Percentiles rank a stretch among this genome's conserved stretches.
Conservation (phyloP, 345 rosid genomes). For the Bruguiera gymnorhiza region DNA sequence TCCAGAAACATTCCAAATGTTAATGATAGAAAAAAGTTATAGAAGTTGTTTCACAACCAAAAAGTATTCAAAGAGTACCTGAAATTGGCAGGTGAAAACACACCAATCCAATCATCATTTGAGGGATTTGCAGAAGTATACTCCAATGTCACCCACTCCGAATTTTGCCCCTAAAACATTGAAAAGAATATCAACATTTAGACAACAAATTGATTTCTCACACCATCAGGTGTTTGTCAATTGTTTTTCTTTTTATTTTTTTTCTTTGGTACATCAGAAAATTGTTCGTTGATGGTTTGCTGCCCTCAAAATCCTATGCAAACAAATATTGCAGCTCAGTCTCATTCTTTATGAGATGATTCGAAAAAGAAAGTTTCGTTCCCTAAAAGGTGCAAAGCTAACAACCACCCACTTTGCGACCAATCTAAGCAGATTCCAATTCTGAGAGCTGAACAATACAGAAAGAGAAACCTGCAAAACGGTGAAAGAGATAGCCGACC, state of each 20-base stretch:
- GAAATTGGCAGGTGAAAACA: constrained; percentile 73
- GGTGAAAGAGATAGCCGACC: constrained; percentile 25
- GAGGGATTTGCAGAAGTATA: constrained; percentile 49
- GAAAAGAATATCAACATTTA: background rate
- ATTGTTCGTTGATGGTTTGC: too few relatives aligned
- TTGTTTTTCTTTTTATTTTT: background rate
- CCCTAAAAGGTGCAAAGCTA: background rate
- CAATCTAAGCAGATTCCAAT: background rate
- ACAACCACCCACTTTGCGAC: background rate
- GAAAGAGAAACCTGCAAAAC: background rate
- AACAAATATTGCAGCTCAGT: background rate
- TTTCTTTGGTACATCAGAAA: too few relatives aligned
- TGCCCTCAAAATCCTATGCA: background rate
- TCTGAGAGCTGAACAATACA: background rate
- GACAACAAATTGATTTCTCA: background rate
- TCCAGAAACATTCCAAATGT: background rate
- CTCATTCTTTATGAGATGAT: background rate
- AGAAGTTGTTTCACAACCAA: background rate
- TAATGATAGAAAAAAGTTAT: background rate
- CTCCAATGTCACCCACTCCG: constrained; percentile 51
- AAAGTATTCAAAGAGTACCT: constrained; percentile 33
- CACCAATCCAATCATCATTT: constrained; percentile 72
- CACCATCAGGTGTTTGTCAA: background rate
- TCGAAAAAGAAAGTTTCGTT: too few relatives aligned
- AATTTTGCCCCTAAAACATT: constrained; percentile 47